Evolutionary conservation across 2,329 filamentous ascomycete species (phyloP).

Genomic region (Pseudocercospora fijiensis): DNA sequence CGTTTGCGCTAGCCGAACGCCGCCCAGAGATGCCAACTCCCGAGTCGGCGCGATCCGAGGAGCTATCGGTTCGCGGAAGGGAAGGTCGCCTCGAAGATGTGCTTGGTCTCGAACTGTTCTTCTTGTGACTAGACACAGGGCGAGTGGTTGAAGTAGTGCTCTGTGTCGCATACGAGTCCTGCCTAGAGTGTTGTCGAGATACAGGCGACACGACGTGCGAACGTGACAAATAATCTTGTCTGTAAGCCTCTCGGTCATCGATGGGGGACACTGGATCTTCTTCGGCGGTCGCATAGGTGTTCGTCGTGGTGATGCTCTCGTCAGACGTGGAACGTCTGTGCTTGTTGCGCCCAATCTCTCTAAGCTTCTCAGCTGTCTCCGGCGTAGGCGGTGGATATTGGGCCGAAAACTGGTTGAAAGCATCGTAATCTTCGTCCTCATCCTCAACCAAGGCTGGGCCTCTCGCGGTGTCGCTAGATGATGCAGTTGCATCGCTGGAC

Average conservation of each 20-base stretch:
- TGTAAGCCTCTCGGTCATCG: constrained; percentile 7
- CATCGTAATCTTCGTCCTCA: constrained; percentile 21
- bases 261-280: constrained; percentile 16
- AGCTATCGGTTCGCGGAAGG: constrained; percentile 20
- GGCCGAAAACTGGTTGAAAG: constrained; percentile 25
- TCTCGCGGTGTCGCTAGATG: constrained; percentile 54
- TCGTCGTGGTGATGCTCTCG: constrained; percentile 61
- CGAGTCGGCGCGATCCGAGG: constrained; percentile 37
- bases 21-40: constrained; percentile 35
- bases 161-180: constrained; percentile 13
- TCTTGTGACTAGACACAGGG: not conserved
- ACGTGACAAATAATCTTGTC: constrained; percentile 4
- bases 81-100: constrained; percentile 10
- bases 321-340: constrained; percentile 54
- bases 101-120: constrained; percentile 2
- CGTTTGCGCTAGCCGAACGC: constrained; percentile 24
- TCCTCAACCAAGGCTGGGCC: constrained; percentile 25
- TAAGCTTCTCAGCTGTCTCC: constrained; percentile 37
- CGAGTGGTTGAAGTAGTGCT: constrained; percentile 8
- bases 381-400: constrained; percentile 32
- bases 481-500: constrained; percentile 40
- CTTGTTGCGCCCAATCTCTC: constrained; percentile 38
- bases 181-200: constrained; percentile 11
- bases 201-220: constrained; percentile 15
- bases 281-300: constrained; percentile 63